These are phyloP conservation scores for Ogataea naganishii DNA, from an alignment of 805 yeast species.

Conservation along the genomic window DNA sequence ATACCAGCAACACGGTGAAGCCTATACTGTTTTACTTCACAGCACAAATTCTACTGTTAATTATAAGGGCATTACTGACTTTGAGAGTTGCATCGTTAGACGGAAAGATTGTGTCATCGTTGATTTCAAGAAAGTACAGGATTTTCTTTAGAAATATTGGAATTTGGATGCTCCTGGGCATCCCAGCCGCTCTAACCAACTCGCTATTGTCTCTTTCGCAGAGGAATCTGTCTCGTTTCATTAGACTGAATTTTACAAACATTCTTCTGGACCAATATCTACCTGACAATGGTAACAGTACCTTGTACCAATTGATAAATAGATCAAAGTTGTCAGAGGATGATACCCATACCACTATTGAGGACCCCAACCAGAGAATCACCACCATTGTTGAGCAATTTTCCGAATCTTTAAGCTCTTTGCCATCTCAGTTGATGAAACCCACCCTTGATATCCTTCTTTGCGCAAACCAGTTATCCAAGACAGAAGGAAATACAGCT, in stretches of 20 bases:
- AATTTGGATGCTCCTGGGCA: conserved; percentile 76
- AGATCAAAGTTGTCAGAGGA: conserved; percentile 7
- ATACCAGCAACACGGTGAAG: conserved; percentile 6
- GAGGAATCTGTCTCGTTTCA: conserved; percentile 43
- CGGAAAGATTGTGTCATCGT: conserved; percentile 74
- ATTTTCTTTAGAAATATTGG: conserved; percentile 54
- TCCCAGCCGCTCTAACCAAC: conserved; percentile 79
- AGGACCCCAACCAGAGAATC: conserved; percentile 77
- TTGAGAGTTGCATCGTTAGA: conserved; percentile 80
- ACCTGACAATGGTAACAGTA: conserved; percentile 60
- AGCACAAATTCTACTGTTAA: conserved; percentile 50
- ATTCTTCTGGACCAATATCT: conserved; percentile 62
- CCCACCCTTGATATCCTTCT: conserved; percentile 73
- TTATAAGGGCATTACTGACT: conserved; percentile 64
- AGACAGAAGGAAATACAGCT: conserved; percentile 57
- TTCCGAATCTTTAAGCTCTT: conserved; percentile 57
- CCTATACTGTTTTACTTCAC: conserved; percentile 21
- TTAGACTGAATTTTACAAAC: conserved; percentile 58
- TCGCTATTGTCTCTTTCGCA: conserved; percentile 58
- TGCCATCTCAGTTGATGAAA: conserved; percentile 78
- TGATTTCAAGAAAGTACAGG: conserved; percentile 62
- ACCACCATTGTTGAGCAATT: conserved; percentile 74
- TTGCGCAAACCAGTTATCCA: conserved; percentile 71
- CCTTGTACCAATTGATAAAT: conserved; percentile 66
- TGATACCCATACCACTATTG: conserved; percentile 23